Base-by-base conservation (phyloP, 306 rosid genomes). In the Lupinus albus region DNA sequence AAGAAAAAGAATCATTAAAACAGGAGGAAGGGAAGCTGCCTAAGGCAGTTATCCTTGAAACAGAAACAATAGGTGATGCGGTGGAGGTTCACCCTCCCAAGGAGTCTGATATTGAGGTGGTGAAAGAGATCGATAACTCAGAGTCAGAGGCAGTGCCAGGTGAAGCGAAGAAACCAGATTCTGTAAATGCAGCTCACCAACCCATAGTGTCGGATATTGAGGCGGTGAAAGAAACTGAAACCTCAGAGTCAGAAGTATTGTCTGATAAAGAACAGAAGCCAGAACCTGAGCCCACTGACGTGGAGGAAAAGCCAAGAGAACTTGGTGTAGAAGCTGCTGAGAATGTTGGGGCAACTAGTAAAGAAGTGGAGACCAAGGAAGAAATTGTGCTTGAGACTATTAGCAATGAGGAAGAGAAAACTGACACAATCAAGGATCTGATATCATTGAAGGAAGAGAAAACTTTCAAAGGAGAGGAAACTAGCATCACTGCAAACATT, bases 291-390 rank as follows among this genome's bases (percentile, higher is more conserved):
- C 47, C 63, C 12, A 67, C 16, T 72, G 72, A 74, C 53, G 76
- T 61, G 59, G 80, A 30, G 58, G 79, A 72, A 63, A 73, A 55
- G 13, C 51, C 76, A 62, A 58, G 39, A 67, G 81, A 84, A 42
- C 54, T 7, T 46, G 76, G 58, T 36, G 30, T 59, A 21, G 58
- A 77, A 67, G 59, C 51, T 42, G 16, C 42, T 42, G 62, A 58
- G 42, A 70, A 85, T 67, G 84, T 68, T 20, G 76, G 17, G 57
- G 68, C 50, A 70, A 70, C 64, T 61, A 25, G 44, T n/a, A 39
- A 74, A 50, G 79, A 73, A 0, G 68, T 39, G 54, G 83, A 77
- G 53, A 66, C 67, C 11, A 51, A 84, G 75, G 65, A 76, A 49
- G 77, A 4, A 10, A 52, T 51, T 25, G 73, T 45, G 39, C 41